These are phyloP conservation scores for Thelephora terrestris DNA, from an alignment of 1,284 basidiomycete genomes.

Conservation along the genomic window DNA sequence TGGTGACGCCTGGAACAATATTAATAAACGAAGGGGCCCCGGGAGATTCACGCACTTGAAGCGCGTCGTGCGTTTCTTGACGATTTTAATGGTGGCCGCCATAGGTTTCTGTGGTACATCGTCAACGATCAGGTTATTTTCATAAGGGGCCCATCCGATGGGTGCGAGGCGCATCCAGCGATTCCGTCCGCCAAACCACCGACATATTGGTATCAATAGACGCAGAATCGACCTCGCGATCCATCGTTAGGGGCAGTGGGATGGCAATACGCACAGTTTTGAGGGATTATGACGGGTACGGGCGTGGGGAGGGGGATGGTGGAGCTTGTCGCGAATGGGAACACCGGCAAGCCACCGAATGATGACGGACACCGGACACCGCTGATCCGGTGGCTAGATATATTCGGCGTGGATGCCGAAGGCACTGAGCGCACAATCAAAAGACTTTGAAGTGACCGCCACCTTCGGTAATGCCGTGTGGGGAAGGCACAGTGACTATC, in stretches of 20 bases:
- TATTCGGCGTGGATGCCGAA: no score
- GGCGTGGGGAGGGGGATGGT: not conserved
- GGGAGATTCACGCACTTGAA: constrained; percentile 66
- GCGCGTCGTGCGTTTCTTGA: constrained; percentile 93
- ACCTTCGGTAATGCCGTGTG: no score
- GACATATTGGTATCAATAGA: constrained; percentile 13
- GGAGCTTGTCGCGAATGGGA: no score
- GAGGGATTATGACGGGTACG: constrained; percentile 10
- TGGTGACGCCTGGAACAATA: constrained; percentile 74
- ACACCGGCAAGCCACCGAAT: no score
- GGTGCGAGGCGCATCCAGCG: constrained; percentile 15
- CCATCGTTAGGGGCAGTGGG: not conserved
- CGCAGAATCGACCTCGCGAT: constrained; percentile 7
- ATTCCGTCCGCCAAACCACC: not conserved
- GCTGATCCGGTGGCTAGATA: no score
- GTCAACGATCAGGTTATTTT: not conserved
- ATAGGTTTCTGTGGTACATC: constrained; percentile 41
- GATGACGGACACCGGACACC: no score
- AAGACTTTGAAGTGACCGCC: no score
- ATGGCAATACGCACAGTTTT: constrained; percentile 28
- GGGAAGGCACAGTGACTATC: no score
- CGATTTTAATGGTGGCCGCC: constrained; percentile 81
- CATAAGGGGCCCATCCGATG: constrained; percentile 1
- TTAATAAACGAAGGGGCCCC: constrained; percentile 10
- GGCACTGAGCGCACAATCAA: no score